These are phyloP conservation scores for Onygenales sp. DNA, from an alignment of 2,329 filamentous ascomycete species.

Conservation along the genomic window DNA sequence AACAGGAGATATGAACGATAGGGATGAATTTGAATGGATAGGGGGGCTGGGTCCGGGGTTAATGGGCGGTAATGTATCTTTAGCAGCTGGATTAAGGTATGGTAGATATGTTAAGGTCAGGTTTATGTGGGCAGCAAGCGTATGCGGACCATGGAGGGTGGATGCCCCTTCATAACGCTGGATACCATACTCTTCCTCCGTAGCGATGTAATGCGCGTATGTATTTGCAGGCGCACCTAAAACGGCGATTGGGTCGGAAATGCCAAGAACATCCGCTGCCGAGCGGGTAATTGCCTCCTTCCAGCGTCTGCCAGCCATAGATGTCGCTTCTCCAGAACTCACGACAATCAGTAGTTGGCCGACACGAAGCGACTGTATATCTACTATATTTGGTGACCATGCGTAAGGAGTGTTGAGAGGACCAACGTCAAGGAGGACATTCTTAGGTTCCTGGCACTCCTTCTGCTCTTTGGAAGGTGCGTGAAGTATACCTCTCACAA, in stretches of 20 bases:
- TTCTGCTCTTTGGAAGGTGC: slow-evolving; percentile 60
- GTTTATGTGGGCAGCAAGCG: slow-evolving; percentile 80
- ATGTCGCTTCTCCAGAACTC: slow-evolving; percentile 78
- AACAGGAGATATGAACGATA: slow-evolving; percentile 73
- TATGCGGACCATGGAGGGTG: slow-evolving; percentile 76
- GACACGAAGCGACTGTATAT: slow-evolving; percentile 75
- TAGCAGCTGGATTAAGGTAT: slow-evolving; percentile 46
- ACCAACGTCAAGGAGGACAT: slow-evolving; percentile 80
- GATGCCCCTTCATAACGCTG: slow-evolving; percentile 95
- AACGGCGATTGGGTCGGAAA: slow-evolving; percentile 59
- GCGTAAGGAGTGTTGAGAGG: slow-evolving; percentile 67
- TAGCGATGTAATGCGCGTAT: slow-evolving; percentile 75
- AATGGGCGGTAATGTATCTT: slow-evolving; percentile 34
- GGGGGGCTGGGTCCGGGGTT: slow-evolving; percentile 57
- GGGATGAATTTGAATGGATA: slow-evolving; percentile 64
- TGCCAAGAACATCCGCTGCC: slow-evolving; percentile 42
- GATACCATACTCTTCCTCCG: slow-evolving; percentile 68
- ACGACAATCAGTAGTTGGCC: slow-evolving; percentile 79
- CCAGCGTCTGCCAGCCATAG: slow-evolving; percentile 88
- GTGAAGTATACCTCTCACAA: slow-evolving; percentile 65
- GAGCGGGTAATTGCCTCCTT: slow-evolving; percentile 55
- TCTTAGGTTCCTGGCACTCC: slow-evolving; percentile 70
- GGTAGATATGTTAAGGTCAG: slow-evolving; percentile 64
- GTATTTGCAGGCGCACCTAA: slow-evolving; percentile 83
- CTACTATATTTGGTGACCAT: slow-evolving; percentile 87